Evolutionary conservation across 176 grass and related monocot species (phyloP).

Genomic region (Rhynchospora breviuscula): DNA sequence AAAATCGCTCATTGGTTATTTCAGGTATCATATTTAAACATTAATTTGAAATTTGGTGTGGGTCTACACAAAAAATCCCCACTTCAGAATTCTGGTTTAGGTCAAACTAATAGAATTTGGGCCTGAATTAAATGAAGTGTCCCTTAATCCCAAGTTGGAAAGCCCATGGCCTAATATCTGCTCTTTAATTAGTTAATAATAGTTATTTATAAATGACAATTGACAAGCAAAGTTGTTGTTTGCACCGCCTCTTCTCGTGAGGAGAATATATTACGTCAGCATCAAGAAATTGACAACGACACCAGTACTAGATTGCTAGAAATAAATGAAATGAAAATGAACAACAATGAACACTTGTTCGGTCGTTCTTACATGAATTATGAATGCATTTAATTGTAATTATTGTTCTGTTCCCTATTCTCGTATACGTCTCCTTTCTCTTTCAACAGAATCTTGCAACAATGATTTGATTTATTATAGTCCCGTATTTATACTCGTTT

Average conservation of each 20-base stretch:
- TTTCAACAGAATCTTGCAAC: background rate
- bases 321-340: background rate
- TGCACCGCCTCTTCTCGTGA: background rate
- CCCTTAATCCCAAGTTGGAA: background rate
- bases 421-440: background rate
- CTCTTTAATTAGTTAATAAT: background rate
- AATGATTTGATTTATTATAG: background rate
- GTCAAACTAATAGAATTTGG: background rate
- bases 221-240: background rate
- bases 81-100: too few species aligned
- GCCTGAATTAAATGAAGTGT: background rate
- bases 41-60: background rate
- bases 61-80: background rate
- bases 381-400: background rate
- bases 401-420: background rate
- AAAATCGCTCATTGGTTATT: background rate
- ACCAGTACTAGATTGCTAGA: background rate
- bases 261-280: background rate
- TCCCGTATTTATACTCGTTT: too few species aligned
- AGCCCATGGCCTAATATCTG: background rate
- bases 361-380: background rate
- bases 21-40: background rate
- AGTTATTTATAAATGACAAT: background rate
- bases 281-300: background rate
- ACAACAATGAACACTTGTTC: background rate